These are phyloP conservation scores for Gossypium sturtianum DNA, from an alignment of 345 rosid species.

Conservation along the genomic window DNA sequence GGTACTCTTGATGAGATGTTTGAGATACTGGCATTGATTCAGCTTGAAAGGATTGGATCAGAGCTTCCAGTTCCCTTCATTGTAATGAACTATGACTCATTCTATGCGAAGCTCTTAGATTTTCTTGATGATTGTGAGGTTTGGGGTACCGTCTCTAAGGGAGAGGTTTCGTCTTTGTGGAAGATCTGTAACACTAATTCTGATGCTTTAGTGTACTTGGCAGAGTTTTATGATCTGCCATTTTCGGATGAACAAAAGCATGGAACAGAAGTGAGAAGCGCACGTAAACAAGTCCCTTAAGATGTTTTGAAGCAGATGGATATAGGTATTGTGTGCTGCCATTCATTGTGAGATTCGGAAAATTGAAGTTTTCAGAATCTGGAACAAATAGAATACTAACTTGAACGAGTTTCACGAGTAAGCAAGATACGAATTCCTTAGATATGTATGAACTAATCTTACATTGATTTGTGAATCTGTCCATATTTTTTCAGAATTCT, in stretches of 20 bases:
- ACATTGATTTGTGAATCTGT: not conserved
- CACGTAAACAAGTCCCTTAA: constrained; percentile 11
- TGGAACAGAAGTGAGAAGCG: constrained; percentile 21
- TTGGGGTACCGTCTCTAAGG: constrained; percentile 68
- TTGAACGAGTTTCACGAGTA: not conserved
- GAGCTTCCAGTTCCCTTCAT: constrained; percentile 69
- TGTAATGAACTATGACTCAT: constrained; percentile 81
- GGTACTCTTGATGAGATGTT: constrained; percentile 61
- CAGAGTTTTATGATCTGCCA: constrained; percentile 54
- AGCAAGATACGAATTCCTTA: not conserved
- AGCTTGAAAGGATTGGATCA: constrained; percentile 78
- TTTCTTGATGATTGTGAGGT: constrained; percentile 68
- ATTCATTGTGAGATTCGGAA: not conserved
- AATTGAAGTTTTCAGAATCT: too few relatives aligned
- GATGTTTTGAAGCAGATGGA: not conserved
- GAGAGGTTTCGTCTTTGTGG: constrained; percentile 77
- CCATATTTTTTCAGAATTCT: not conserved
- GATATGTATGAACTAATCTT: not conserved
- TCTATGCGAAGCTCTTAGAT: constrained; percentile 65
- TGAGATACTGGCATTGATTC: constrained; percentile 78
- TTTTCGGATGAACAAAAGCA: not conserved
- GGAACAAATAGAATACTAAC: not conserved
- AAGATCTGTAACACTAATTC: constrained; percentile 64
- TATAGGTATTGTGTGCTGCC: not conserved
- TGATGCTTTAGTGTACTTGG: constrained; percentile 64